phyloP scores from a whole-genome alignment of 2,329 filamentous ascomycete species.

The Pseudogymnoascus sp. region DNA sequence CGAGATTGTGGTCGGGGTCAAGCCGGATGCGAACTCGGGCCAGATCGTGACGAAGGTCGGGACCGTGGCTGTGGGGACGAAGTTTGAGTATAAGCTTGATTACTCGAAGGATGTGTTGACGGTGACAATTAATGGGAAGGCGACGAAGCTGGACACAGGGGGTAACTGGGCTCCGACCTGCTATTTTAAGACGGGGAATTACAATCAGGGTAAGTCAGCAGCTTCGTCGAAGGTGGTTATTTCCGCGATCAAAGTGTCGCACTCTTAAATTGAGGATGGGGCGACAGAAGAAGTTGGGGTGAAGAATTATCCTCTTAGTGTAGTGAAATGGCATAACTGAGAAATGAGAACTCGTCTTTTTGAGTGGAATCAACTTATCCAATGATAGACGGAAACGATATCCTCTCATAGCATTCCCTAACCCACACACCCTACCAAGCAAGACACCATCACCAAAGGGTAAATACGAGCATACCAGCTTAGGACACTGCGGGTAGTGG shows the following conservation, averaged over 20 bases:
- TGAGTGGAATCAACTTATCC: too few species aligned
- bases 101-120: constrained; percentile 27
- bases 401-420: too few species aligned
- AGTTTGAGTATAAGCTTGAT: constrained; percentile 29
- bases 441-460: too few species aligned
- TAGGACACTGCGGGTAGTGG: too few species aligned
- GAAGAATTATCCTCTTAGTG: background rate
- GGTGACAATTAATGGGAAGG: constrained; percentile 19
- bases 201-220: constrained; percentile 13
- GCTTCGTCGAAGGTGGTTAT: constrained; percentile 8
- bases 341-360: too few species aligned
- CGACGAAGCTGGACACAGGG: constrained; percentile 14
- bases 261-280: background rate
- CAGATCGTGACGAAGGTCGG: constrained; percentile 26
- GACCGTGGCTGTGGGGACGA: constrained; percentile 23
- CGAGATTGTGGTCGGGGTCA: constrained; percentile 26
- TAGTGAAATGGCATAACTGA: background rate
- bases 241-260: background rate
- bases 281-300: background rate
- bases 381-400: too few species aligned
- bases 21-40: constrained; percentile 24
- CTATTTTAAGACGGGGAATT: constrained; percentile 11
- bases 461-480: too few species aligned
- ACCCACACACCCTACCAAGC: too few species aligned
- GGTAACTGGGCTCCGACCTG: background rate